Evolutionary conservation across 495 filamentous ascomycete genomes (phyloP).

Genomic region (Hypoxylon crocopeplum): DNA sequence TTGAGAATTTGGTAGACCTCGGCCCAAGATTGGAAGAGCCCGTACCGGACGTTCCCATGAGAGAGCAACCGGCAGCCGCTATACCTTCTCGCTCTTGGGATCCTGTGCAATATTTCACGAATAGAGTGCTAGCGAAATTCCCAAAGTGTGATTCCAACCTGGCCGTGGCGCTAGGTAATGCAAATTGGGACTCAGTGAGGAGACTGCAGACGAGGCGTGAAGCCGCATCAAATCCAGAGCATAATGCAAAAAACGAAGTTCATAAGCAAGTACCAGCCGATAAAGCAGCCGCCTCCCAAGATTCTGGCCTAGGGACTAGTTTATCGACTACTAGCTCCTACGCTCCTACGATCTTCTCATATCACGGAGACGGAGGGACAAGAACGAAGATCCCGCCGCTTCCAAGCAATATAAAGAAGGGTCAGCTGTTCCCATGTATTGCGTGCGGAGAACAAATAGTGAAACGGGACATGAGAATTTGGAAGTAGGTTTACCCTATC

Average conservation of each 20-base stretch:
- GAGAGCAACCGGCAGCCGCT: not conserved
- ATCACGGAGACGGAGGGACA: not conserved
- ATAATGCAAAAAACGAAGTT: not conserved
- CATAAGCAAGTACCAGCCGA: not conserved
- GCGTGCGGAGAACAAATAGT: slow-evolving; percentile 13
- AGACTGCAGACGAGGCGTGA: not conserved
- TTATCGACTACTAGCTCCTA: slow-evolving; percentile 3
- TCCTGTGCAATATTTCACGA: slow-evolving; percentile 9
- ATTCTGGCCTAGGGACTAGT: slow-evolving; percentile 20
- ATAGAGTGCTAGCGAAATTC: slow-evolving; percentile 17
- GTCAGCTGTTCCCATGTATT: slow-evolving; percentile 20
- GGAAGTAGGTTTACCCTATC: slow-evolving; percentile 20
- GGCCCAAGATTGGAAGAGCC: slow-evolving; percentile 21
- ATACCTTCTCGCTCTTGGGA: slow-evolving; percentile 2
- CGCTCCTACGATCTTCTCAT: slow-evolving; percentile 16
- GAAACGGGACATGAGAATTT: slow-evolving; percentile 6
- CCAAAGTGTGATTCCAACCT: slow-evolving; percentile 1
- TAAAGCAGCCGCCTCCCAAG: slow-evolving; percentile 6
- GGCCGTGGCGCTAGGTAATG: slow-evolving; percentile 7
- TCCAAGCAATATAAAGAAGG: not conserved
- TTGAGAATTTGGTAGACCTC: slow-evolving; percentile 18
- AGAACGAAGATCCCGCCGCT: slow-evolving; percentile 22
- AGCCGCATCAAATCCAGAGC: not conserved
- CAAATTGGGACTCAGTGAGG: slow-evolving; percentile 8
- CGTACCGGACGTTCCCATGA: not conserved